A percentile compares a stretch with the other conserved stretches of the same genome.
These are phyloP conservation scores for Davidsoniella virescens DNA, from an alignment of 2,329 filamentous ascomycete genomes.

Conservation along the genomic window DNA sequence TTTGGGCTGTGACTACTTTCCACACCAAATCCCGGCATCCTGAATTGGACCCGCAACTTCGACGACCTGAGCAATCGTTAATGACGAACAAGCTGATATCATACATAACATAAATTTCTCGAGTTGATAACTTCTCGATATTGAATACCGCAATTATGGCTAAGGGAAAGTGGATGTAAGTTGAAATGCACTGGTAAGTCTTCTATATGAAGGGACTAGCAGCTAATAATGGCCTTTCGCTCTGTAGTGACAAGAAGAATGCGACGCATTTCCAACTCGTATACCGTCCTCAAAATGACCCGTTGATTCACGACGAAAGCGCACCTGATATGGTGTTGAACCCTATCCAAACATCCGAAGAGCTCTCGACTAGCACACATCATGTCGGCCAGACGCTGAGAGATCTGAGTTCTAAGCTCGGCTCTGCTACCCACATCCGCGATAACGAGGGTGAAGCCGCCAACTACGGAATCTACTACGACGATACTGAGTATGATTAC, in stretches of 20 bases:
- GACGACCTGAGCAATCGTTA: background rate
- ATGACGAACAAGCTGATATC: background rate
- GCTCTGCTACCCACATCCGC: slow-evolving; percentile 50
- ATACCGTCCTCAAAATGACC: slow-evolving; percentile 92
- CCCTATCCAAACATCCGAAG: slow-evolving; percentile 31
- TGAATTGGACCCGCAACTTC: background rate
- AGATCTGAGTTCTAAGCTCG: slow-evolving; percentile 64
- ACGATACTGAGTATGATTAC: slow-evolving; percentile 94
- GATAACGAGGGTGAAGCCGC: slow-evolving; percentile 93
- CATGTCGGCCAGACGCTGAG: slow-evolving; percentile 41
- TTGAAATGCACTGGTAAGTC: slow-evolving; percentile 10
- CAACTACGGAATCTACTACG: slow-evolving; percentile 82
- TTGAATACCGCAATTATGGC: slow-evolving; percentile 44
- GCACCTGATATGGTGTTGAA: slow-evolving; percentile 86
- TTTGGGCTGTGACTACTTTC: background rate
- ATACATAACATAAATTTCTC: background rate
- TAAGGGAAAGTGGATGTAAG: slow-evolving; percentile 52
- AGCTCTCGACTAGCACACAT: slow-evolving; percentile 23
- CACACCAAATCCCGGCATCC: slow-evolving; percentile 1
- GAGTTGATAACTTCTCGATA: background rate
- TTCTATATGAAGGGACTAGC: background rate
- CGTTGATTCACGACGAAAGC: slow-evolving; percentile 80
- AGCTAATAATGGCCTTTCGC: slow-evolving; percentile 16
- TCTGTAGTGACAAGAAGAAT: slow-evolving; percentile 62
- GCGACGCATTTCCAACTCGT: slow-evolving; percentile 89